Conservation (phyloP, 2,329 filamentous ascomycete species). For the Berkeleyomyces basicola region DNA sequence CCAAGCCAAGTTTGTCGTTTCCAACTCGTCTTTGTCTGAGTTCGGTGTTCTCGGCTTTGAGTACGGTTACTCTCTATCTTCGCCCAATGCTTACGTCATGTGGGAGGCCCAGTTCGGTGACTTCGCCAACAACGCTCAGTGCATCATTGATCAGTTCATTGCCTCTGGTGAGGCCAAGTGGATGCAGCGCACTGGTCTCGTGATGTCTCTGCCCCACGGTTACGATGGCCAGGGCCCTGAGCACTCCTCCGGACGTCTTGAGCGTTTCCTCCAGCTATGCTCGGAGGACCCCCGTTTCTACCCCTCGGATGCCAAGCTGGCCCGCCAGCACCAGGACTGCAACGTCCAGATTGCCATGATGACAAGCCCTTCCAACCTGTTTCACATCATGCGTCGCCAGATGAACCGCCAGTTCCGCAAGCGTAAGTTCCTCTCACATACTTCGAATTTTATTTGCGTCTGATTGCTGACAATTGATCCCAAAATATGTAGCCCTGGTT, state of each 20-base stretch:
- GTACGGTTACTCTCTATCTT: slow-evolving; percentile 95
- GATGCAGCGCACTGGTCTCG: slow-evolving; percentile 92
- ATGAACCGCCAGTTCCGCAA: slow-evolving; percentile 99
- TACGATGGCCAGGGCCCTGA: slow-evolving; percentile 98
- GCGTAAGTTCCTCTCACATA: slow-evolving; percentile 45
- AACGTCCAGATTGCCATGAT: slow-evolving; percentile 98
- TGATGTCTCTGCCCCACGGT: slow-evolving; percentile 91
- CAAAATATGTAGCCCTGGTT: slow-evolving; percentile 48
- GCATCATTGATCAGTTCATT: slow-evolving; percentile 97
- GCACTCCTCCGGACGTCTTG: slow-evolving; percentile 92
- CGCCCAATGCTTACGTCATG: slow-evolving; percentile 92
- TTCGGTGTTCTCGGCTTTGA: slow-evolving; percentile 78
- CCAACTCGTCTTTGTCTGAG: slow-evolving; percentile 74
- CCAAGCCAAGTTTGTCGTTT: slow-evolving; percentile 90
- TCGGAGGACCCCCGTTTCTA: slow-evolving; percentile 95
- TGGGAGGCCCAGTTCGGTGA: slow-evolving; percentile 99
- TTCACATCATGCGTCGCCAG: slow-evolving; percentile 91
- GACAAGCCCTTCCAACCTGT: slow-evolving; percentile 90
- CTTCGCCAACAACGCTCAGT: slow-evolving; percentile 98
- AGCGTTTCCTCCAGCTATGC: slow-evolving; percentile 91
- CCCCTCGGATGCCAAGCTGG: slow-evolving; percentile 73
- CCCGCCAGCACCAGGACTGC: slow-evolving; percentile 96
- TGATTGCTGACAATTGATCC: slow-evolving; percentile 16
- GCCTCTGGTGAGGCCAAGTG: slow-evolving; percentile 96
- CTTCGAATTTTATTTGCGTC: background rate